A percentile compares a stretch with the other conserved stretches of the same genome.
phyloP scores from a whole-genome alignment of 1,139 yeast genomes.

The Scheffersomyces quercinus region DNA sequence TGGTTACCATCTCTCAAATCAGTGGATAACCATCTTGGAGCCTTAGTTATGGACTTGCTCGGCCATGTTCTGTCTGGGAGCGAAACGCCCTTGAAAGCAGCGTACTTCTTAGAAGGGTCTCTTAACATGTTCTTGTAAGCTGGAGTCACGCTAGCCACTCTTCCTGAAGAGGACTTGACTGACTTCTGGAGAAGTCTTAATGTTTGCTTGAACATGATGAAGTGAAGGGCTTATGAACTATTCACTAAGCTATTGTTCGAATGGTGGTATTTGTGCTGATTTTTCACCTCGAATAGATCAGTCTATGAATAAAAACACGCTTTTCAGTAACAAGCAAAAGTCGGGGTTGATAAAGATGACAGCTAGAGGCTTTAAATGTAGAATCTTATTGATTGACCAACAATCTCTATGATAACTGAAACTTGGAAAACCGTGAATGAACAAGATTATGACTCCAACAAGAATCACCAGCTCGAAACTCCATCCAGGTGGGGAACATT shows the following conservation, averaged over 20 bases:
- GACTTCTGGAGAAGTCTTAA: conserved; percentile 27
- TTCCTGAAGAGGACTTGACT: conserved; percentile 10
- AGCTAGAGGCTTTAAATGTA: too few species aligned
- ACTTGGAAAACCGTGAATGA: too few species aligned
- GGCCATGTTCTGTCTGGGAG: conserved; percentile 50
- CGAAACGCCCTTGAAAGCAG: conserved; percentile 35
- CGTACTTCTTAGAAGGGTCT: conserved; percentile 45
- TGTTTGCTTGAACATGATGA: conserved; percentile 26
- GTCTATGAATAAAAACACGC: too few species aligned
- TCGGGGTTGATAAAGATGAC: too few species aligned
- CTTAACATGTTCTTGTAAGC: conserved; percentile 31
- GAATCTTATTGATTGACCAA: too few species aligned
- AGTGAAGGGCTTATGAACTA: background rate
- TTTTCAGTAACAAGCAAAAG: too few species aligned
- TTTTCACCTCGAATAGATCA: background rate
- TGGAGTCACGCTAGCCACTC: conserved; percentile 14
- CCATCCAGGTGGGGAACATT: too few species aligned
- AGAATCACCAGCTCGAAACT: too few species aligned
- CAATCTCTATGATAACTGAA: too few species aligned
- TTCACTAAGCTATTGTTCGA: background rate
- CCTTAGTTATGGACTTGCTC: conserved; percentile 34
- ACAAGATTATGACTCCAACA: too few species aligned
- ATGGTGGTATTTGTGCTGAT: background rate
- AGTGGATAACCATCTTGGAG: conserved; percentile 53
- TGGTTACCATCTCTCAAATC: conserved; percentile 54